Percentiles rank a stretch among this genome's conserved stretches.
These are phyloP conservation scores for Phytophthora agathidicida DNA, from an alignment of 352 stramenopile species.

Conservation along the genomic window DNA sequence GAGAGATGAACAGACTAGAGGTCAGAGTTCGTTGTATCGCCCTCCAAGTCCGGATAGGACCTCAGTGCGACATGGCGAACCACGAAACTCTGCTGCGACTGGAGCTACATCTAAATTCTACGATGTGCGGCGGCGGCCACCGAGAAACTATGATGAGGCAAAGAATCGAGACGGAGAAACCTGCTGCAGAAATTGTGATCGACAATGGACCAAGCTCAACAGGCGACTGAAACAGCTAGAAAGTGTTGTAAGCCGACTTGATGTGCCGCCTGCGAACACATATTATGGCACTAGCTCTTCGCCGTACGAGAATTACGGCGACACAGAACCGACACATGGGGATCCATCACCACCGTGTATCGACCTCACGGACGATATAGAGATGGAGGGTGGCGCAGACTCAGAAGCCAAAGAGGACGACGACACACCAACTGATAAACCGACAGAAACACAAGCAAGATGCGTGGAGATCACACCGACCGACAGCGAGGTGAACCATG, in stretches of 20 bases:
- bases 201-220: slow-evolving; percentile 17
- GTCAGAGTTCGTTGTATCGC: background rate
- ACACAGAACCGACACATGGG: background rate
- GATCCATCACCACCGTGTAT: slow-evolving; percentile 8
- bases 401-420: background rate
- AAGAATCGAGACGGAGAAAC: background rate
- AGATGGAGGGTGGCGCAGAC: background rate
- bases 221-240: slow-evolving; percentile 22
- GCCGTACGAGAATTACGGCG: background rate
- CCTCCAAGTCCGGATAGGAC: slow-evolving; percentile 1
- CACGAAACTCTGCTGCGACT: background rate
- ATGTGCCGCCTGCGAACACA: background rate
- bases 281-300: background rate
- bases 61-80: background rate
- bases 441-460: background rate
- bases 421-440: background rate
- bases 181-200: slow-evolving; percentile 20
- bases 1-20: background rate
- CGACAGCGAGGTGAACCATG: slow-evolving; percentile 16
- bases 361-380: slow-evolving; percentile 28
- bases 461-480: slow-evolving; percentile 25
- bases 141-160: background rate
- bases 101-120: slow-evolving; percentile 6
- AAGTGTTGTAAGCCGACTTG: slow-evolving; percentile 18
- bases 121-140: background rate